phyloP scores from a whole-genome alignment of 805 yeast genomes.

The Lipomyces mesembrius region DNA sequence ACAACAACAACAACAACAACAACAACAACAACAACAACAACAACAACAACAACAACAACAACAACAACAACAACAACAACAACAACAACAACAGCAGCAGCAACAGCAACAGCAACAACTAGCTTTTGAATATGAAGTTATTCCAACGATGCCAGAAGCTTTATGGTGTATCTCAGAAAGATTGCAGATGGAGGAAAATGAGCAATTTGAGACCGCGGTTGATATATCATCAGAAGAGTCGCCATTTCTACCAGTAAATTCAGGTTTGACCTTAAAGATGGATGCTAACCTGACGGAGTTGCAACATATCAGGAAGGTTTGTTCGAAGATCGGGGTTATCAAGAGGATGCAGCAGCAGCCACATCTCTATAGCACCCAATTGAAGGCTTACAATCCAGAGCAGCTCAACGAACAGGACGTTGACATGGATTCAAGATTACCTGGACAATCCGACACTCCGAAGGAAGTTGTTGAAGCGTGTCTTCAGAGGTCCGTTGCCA shows the following conservation, averaged over 20 bases:
- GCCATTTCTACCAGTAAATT: slow-evolving; percentile 50
- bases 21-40: too few relatives aligned
- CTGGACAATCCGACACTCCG: slow-evolving; percentile 63
- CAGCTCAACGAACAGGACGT: slow-evolving; percentile 68
- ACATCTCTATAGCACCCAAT: slow-evolving; percentile 57
- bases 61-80: background rate
- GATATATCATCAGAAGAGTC: slow-evolving; percentile 47
- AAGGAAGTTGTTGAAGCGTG: slow-evolving; percentile 67
- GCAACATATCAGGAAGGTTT: slow-evolving; percentile 85
- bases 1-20: too few relatives aligned
- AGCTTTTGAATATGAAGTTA: slow-evolving; percentile 76
- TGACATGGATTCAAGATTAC: slow-evolving; percentile 79
- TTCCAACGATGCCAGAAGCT: slow-evolving; percentile 77
- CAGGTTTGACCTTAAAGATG: slow-evolving; percentile 66
- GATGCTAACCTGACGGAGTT: slow-evolving; percentile 72
- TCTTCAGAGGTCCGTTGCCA: slow-evolving; percentile 70
- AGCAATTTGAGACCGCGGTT: slow-evolving; percentile 31
- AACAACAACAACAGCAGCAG: too few relatives aligned
- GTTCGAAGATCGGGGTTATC: slow-evolving; percentile 85
- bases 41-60: background rate
- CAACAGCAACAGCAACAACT: background rate
- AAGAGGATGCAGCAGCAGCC: slow-evolving; percentile 86
- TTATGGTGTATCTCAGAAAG: slow-evolving; percentile 36
- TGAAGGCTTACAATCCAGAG: slow-evolving; percentile 70
- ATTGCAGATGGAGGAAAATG: slow-evolving; percentile 24